Base-by-base conservation (phyloP, 768 basidiomycete species). In the Tylopilus subfusipes region DNA sequence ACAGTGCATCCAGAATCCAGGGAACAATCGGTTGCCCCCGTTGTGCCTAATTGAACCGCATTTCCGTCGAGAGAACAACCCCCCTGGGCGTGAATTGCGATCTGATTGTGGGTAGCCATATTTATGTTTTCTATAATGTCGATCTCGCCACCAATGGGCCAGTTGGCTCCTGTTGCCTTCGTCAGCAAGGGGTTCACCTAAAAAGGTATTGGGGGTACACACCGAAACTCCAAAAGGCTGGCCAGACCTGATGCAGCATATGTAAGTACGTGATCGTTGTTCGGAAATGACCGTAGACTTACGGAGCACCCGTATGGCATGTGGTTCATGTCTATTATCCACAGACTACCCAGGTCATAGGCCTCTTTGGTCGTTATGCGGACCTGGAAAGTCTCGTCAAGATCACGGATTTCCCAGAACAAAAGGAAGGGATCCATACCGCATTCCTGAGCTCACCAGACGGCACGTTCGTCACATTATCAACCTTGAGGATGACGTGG, bases 401-500 rank as follows among this genome's bases (percentile, higher is more conserved):
- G 8, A 19, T 13, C 9, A n/a, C 31, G 21, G n/a, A 3, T 19
- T 8, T 13, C 10, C 38, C 1, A 19, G 38, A 18, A 10, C 38
- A 38, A 13, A n/a, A n/a, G n/a, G n/a, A n/a, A n/a, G 2, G n/a
- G 3, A 19, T 19, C 38, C 50, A 2, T 54, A 90, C 88, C 27
- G 88, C 78, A 58, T 84, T 81, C 39, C 89, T 73, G 56, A 82
- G 77, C 42, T 80, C 62, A 52, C 78, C 76, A 24, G 66, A 69
- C 16, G 74, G 68, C 1, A 90, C 78, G 42, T 76, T 76, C 12
- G 82, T 82, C 9, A 72, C 69, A 63, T 90, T 89, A 74, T 92
- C 90, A 7, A 92, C 89, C 61, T 78, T 83, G 46, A 93, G 73
- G 56, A 93, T 77, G 6, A 83, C 85, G 52, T 85, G 81, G 8